These are phyloP conservation scores for Fusarium sp. DNA, from an alignment of 2,329 filamentous ascomycete genomes.

Conservation along the genomic window DNA sequence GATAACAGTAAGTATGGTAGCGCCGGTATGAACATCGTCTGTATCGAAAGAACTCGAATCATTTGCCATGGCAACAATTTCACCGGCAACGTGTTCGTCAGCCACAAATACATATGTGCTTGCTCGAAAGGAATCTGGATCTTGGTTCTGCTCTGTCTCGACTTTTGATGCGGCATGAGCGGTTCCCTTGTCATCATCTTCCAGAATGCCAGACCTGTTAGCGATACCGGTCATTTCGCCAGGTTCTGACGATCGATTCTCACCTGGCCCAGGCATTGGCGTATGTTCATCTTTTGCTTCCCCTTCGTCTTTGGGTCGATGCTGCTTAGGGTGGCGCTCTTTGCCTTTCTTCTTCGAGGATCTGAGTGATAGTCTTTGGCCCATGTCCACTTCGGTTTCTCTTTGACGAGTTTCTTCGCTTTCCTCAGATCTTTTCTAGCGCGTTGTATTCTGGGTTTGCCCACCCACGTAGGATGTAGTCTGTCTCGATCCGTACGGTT, in stretches of 20 bases:
- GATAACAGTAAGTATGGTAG: constrained; percentile 6
- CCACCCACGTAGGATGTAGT: constrained; percentile 20
- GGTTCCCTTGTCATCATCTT: neutral
- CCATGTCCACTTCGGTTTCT: neutral
- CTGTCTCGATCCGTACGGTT: constrained; percentile 4
- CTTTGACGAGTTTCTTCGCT: neutral
- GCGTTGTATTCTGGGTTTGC: neutral
- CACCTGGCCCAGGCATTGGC: neutral
- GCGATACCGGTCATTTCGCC: neutral
- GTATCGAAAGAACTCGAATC: neutral
- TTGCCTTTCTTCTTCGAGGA: neutral
- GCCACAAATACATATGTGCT: neutral
- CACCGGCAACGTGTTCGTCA: neutral
- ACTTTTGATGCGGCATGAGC: neutral
- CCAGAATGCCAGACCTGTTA: neutral
- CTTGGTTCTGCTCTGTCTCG: neutral
- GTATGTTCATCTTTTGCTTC: constrained; percentile 3
- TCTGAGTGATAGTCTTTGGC: neutral
- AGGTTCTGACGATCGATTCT: neutral
- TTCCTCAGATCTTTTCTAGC: neutral
- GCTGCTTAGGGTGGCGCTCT: neutral
- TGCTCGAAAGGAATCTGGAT: neutral
- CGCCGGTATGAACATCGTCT: constrained; percentile 10
- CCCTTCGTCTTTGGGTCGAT: neutral
- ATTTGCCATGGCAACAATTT: neutral